These are phyloP conservation scores for Apiospora phragmitis DNA, from an alignment of 2,329 filamentous ascomycete genomes.

Conservation along the genomic window DNA sequence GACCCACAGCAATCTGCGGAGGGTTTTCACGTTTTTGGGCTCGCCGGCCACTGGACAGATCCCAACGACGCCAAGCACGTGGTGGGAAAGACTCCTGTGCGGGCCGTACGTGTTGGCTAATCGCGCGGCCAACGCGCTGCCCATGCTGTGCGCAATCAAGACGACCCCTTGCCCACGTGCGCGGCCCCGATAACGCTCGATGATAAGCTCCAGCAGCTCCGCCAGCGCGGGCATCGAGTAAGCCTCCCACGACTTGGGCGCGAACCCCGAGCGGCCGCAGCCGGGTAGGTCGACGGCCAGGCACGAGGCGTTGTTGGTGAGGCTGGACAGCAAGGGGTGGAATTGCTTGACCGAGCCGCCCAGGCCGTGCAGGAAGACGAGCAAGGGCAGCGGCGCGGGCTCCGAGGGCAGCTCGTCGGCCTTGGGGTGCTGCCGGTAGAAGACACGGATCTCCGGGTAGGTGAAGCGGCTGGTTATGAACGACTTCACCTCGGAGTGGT, in stretches of 20 bases:
- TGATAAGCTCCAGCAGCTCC: constrained; percentile 72
- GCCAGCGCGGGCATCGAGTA: constrained; percentile 77
- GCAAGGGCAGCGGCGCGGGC: constrained; percentile 73
- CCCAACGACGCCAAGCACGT: constrained; percentile 75
- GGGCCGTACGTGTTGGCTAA: constrained; percentile 56
- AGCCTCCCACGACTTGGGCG: constrained; percentile 69
- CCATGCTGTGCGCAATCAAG: constrained; percentile 87
- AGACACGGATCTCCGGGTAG: constrained; percentile 78
- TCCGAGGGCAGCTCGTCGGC: constrained; percentile 75
- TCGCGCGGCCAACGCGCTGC: constrained; percentile 73
- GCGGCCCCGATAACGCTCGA: constrained; percentile 70
- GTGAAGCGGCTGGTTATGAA: constrained; percentile 70
- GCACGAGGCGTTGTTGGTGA: constrained; percentile 81
- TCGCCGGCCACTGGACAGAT: constrained; percentile 77
- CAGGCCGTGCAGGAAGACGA: constrained; percentile 91
- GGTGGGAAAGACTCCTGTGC: constrained; percentile 55
- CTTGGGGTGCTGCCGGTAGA: constrained; percentile 80
- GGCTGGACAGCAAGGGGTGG: constrained; percentile 73
- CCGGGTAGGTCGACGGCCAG: constrained; percentile 89
- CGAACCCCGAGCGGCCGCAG: constrained; percentile 78
- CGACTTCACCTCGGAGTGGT: constrained; percentile 69
- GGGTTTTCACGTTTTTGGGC: constrained; percentile 47
- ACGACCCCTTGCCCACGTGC: constrained; percentile 77
- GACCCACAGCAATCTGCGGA: constrained; percentile 63
- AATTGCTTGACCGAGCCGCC: constrained; percentile 94